These are phyloP conservation scores for Lactifluus piperatus DNA, from an alignment of 768 basidiomycete genomes.

Conservation along the genomic window DNA sequence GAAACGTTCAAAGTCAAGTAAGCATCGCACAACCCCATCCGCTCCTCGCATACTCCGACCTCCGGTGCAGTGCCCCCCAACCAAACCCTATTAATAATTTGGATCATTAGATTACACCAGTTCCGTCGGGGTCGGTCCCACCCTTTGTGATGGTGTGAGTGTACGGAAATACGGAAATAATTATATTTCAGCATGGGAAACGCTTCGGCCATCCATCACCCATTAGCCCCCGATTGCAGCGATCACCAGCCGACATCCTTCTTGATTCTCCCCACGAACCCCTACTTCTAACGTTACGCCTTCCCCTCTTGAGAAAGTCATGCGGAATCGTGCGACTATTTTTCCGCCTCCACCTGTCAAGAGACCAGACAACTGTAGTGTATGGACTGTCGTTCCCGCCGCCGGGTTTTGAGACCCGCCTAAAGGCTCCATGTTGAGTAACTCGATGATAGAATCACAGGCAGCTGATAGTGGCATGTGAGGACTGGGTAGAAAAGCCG, in stretches of 20 bases:
- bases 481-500: conserved; percentile 12
- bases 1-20: not conserved
- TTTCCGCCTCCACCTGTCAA: conserved; percentile 93
- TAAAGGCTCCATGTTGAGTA: conserved; percentile 93
- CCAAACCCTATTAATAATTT: not conserved
- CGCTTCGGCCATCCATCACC: not conserved
- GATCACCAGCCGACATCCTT: conserved; percentile 79
- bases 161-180: not conserved
- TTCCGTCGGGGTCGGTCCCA: conserved; percentile 16
- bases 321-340: conserved; percentile 86
- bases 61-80: not conserved
- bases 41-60: not conserved
- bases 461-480: conserved; percentile 50
- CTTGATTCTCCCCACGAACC: conserved; percentile 87
- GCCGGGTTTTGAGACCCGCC: conserved; percentile 83
- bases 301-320: conserved; percentile 85
- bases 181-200: not conserved
- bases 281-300: conserved; percentile 90
- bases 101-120: conserved; percentile 1
- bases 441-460: conserved; percentile 91
- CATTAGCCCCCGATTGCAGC: conserved; percentile 72
- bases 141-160: not conserved
- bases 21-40: not conserved
- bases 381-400: conserved; percentile 76
- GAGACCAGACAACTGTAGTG: conserved; percentile 86